Evolutionary conservation across 176 grass and related monocot genomes (phyloP).

Genomic region (Rhynchospora breviuscula): DNA sequence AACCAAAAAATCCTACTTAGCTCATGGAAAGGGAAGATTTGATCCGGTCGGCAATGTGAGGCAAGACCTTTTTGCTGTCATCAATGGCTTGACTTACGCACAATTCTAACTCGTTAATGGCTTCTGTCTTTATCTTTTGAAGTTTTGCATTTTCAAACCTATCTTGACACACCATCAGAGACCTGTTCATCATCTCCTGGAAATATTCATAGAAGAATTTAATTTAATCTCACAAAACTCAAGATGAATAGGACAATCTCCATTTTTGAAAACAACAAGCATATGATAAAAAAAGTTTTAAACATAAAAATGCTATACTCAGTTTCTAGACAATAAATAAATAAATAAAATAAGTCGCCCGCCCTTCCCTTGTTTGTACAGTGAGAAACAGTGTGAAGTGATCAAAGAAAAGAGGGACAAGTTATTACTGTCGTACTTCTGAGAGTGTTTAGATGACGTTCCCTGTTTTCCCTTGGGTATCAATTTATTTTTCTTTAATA

Average conservation of each 20-base stretch:
- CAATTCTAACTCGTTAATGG: constrained; percentile 56
- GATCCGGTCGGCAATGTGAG: constrained; percentile 60
- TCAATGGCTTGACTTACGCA: constrained; percentile 72
- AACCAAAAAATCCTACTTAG: constrained; percentile 32
- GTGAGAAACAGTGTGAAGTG: neutral
- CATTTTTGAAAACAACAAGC: neutral
- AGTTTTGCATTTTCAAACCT: constrained; percentile 76
- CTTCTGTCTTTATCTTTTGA: constrained; percentile 68
- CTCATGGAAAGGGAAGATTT: constrained; percentile 56
- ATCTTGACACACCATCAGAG: constrained; percentile 84
- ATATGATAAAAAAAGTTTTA: neutral
- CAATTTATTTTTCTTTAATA: neutral
- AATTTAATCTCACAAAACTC: neutral
- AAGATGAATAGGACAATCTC: neutral
- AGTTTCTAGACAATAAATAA: neutral
- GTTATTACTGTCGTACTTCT: neutral
- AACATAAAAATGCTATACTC: neutral
- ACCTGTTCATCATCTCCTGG: constrained; percentile 77
- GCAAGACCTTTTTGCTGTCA: constrained; percentile 61
- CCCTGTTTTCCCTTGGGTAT: neutral
- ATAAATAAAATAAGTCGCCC: neutral
- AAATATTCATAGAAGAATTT: neutral
- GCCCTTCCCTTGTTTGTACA: neutral
- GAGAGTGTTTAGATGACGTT: neutral
- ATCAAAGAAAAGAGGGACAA: neutral